A percentile compares a stretch with the other conserved stretches of the same genome.
Evolutionary conservation across 2,329 filamentous ascomycete species (phyloP).

Genomic region (Penicillium sp.): DNA sequence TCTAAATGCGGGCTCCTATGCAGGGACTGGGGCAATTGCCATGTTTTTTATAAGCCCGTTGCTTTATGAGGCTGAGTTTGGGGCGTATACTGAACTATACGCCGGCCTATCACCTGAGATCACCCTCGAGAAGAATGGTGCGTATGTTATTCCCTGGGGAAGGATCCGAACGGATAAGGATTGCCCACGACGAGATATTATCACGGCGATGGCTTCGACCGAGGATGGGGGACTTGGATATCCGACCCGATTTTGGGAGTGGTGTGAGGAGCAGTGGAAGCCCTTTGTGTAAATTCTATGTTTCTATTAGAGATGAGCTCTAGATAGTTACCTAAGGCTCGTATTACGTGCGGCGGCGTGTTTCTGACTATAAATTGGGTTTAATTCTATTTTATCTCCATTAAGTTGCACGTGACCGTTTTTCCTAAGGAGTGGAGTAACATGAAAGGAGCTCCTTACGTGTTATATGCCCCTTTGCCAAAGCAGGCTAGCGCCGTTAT

Average conservation of each 20-base stretch:
- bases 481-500: no score
- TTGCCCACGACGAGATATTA: slow-evolving; percentile 18
- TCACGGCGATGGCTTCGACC: slow-evolving; percentile 19
- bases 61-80: slow-evolving; percentile 24
- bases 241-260: slow-evolving; percentile 14
- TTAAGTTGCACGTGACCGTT: no score
- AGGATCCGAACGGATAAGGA: slow-evolving; percentile 17
- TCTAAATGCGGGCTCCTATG: slow-evolving; percentile 1
- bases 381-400: no score
- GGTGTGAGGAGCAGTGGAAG: slow-evolving; percentile 8
- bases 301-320: no score
- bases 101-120: slow-evolving; percentile 35
- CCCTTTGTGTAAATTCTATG: neutral
- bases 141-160: slow-evolving; percentile 52
- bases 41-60: slow-evolving; percentile 1
- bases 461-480: no score
- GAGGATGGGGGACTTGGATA: slow-evolving; percentile 29
- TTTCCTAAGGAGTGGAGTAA: no score
- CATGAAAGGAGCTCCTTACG: no score
- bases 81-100: slow-evolving; percentile 41
- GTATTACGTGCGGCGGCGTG: no score
- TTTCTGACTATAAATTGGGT: no score
- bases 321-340: no score
- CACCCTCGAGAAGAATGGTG: slow-evolving; percentile 32
- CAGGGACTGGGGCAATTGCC: neutral